Conservation (phyloP, 1,284 basidiomycete species). For the Porogramme epimiltina region DNA sequence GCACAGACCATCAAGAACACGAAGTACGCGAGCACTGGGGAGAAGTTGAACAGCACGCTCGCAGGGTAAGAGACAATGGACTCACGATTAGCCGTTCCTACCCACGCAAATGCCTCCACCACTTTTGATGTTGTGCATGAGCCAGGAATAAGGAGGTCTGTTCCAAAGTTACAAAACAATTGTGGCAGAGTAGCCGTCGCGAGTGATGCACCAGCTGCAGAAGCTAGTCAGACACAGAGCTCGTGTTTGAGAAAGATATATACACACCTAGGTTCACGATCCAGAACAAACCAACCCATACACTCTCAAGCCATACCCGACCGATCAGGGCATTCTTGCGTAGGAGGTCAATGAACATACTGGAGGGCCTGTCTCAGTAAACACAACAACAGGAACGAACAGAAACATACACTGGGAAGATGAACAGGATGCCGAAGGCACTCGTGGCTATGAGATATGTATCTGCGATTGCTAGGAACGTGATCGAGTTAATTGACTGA, state of each 20-base stretch:
- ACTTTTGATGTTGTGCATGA: slow-evolving; percentile 59
- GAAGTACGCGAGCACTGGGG: slow-evolving; percentile 47
- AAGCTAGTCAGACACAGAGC: slow-evolving; percentile 1
- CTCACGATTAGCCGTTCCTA: slow-evolving; percentile 56
- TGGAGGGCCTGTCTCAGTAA: slow-evolving; percentile 29
- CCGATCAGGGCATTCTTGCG: slow-evolving; percentile 52
- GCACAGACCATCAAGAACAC: slow-evolving; percentile 36
- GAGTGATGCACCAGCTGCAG: slow-evolving; percentile 50
- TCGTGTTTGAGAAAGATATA: neutral
- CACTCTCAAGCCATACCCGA: slow-evolving; percentile 71
- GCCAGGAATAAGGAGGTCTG: slow-evolving; percentile 21
- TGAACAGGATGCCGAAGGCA: slow-evolving; percentile 54
- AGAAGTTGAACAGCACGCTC: neutral
- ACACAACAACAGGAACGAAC: neutral
- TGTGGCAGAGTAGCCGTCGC: slow-evolving; percentile 41
- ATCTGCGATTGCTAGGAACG: slow-evolving; percentile 50
- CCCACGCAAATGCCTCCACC: slow-evolving; percentile 68
- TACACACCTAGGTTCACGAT: slow-evolving; percentile 61
- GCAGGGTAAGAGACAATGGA: slow-evolving; percentile 1
- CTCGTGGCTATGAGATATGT: slow-evolving; percentile 65
- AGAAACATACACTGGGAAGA: slow-evolving; percentile 59
- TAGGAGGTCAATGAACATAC: slow-evolving; percentile 63
- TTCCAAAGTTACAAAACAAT: slow-evolving; percentile 34
- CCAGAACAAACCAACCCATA: slow-evolving; percentile 63
- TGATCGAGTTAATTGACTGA: neutral